Evolutionary conservation across 352 stramenopile genomes (phyloP), one percentile per base, ranked within the genome.

Genomic region (Phytopythium ostracodes): DNA sequence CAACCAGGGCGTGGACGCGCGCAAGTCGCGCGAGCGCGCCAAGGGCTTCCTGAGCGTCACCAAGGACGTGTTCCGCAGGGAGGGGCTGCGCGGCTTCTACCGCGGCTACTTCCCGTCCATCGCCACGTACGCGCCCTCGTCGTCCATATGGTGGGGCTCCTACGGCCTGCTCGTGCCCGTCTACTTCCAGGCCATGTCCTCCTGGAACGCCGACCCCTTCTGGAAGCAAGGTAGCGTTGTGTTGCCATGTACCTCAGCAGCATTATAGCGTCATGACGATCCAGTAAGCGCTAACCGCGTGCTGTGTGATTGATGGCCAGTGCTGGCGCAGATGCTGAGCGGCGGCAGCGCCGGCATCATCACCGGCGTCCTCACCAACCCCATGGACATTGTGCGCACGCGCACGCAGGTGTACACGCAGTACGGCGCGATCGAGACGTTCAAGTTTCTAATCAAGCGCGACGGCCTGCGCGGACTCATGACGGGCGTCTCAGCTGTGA

Each of bases 361-460:
- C 60, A 93, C 85, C 0, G 77, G 86, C 55, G 71, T 93, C 29
- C 54, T 89, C 29, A 94, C 88, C 14, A 96, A 96, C 62, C 87
- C 88, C 33, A 93, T 96, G 84, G 87, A 96, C 70, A 92, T 96
- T 63, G 84, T 96, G 33, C 76, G 87, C 55, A 95, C 87, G 40
- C 88, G 88, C 62, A 82, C 84, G 38, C 85, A 96, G 59, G 70
- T 94, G 24, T 92, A 91, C 71, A 96, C 87, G 47, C 81, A 94
- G 61, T 96, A 91, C 58, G 79, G 81, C 59, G 84, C 84, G 33
- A 79, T 91, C 60, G 83, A 96, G 56, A 94, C 87, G 46, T 67
- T 84, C 66, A 89, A 89, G 72, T 91, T 92, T 77, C 87, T 96
- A 65, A 58, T 96, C 64, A 72, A 84, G 64, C 83, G 68, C 35